A percentile compares a stretch with the other conserved stretches of the same genome.
Conservation (phyloP, 78 protist species). For the Planoprotostelium fungivorum region DNA sequence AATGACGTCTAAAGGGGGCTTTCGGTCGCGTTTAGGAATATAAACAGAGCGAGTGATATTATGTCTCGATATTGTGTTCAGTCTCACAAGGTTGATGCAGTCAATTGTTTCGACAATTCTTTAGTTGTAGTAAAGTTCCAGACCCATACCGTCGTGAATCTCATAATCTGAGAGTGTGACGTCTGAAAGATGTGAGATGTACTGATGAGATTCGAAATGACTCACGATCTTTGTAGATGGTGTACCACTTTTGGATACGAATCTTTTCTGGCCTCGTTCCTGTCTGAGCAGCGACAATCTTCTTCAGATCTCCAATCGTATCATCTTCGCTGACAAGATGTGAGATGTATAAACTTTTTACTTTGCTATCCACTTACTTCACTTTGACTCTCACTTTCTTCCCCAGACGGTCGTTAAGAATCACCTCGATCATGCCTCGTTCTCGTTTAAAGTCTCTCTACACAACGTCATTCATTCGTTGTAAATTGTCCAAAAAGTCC, state of each 20-base stretch:
- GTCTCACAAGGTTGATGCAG: too few relatives aligned
- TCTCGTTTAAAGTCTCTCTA: too few relatives aligned
- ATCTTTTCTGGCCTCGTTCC: constrained; percentile 92
- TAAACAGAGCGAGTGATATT: too few relatives aligned
- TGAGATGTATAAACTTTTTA: background rate
- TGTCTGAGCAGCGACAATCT: constrained; percentile 93
- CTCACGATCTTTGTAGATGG: constrained; percentile 88
- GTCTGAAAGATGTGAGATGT: background rate
- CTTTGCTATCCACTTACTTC: constrained; percentile 34
- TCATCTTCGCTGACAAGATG: constrained; percentile 74
- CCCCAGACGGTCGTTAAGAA: constrained; percentile 94
- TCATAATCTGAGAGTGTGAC: background rate
- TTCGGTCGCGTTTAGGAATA: too few relatives aligned
- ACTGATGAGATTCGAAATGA: background rate
- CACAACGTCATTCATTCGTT: too few relatives aligned
- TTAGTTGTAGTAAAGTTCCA: background rate
- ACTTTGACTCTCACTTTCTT: constrained; percentile 90
- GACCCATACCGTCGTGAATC: background rate
- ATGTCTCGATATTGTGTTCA: too few relatives aligned
- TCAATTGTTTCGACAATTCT: too few relatives aligned
- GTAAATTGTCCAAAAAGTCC: too few relatives aligned
- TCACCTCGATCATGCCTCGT: constrained; percentile 87
- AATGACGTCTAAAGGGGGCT: too few relatives aligned
- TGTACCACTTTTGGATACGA: constrained; percentile 88
- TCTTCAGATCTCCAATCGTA: constrained; percentile 96